phyloP scores from a whole-genome alignment of 345 rosid genomes.

The Eucalyptus curtisii region DNA sequence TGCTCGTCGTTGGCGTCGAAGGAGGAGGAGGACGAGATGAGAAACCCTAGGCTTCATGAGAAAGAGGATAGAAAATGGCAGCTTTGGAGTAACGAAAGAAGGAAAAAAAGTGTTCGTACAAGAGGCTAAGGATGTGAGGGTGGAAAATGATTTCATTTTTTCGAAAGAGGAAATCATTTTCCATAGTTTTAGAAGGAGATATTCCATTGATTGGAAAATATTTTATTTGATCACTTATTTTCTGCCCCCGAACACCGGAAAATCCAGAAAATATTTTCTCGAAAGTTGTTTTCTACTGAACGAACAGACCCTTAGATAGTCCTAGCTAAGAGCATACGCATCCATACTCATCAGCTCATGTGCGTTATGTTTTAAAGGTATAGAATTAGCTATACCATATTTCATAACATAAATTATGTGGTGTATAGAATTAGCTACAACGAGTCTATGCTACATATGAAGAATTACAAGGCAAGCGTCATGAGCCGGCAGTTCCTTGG shows the following conservation, averaged over 20 bases:
- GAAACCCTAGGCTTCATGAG: too few species aligned
- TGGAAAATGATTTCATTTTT: background rate
- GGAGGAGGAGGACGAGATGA: too few species aligned
- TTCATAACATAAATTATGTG: background rate
- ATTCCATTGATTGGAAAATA: background rate
- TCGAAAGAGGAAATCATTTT: background rate
- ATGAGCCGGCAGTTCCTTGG: accelerated
- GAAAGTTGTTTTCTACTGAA: too few species aligned
- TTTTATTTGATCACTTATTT: background rate
- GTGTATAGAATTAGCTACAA: background rate
- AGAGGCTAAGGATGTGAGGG: too few species aligned
- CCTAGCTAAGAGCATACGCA: background rate
- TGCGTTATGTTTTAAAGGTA: background rate
- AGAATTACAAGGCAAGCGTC: background rate
- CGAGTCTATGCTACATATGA: background rate
- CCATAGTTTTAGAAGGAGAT: background rate
- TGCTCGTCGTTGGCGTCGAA: accelerated
- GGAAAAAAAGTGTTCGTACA: too few species aligned
- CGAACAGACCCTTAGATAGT: accelerated
- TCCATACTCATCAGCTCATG: background rate
- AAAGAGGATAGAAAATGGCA: too few species aligned
- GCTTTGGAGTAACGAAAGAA: too few species aligned
- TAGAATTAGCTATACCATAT: background rate
- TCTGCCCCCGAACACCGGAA: accelerated
- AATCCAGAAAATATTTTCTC: too few species aligned